Evolutionary conservation across 176 grass and related monocot genomes (phyloP).

Genomic region (Eremochloa ophiuroides): DNA sequence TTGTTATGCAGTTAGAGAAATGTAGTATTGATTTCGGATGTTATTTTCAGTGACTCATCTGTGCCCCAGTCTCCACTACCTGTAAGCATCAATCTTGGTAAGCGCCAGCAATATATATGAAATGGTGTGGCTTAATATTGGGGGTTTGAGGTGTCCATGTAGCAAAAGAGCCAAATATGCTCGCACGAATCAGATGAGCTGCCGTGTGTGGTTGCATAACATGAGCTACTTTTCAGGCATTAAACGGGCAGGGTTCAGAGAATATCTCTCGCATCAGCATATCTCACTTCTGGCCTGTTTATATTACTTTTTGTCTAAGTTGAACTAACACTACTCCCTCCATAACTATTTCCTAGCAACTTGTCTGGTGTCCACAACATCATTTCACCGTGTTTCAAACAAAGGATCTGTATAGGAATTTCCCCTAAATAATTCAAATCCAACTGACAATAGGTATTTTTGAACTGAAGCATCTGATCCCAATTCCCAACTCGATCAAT

Average conservation of each 20-base stretch:
- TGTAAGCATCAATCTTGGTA: conserved; percentile 1
- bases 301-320: not conserved
- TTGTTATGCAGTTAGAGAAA: not conserved
- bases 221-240: not conserved
- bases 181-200: not conserved
- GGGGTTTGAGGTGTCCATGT: conserved; percentile 7
- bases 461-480: not conserved
- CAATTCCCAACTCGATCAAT: not conserved
- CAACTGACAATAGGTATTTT: not conserved
- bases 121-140: not conserved
- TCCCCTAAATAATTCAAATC: not conserved
- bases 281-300: not conserved
- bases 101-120: not conserved
- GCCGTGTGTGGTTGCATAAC: not conserved
- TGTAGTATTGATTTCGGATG: not conserved
- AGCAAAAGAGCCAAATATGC: not conserved
- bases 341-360: not conserved
- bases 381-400: not conserved
- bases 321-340: not conserved
- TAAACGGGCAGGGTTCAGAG: not conserved
- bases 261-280: conserved; percentile 15
- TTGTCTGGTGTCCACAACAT: not conserved
- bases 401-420: not conserved
- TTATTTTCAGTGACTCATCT: conserved; percentile 31
- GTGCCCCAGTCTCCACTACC: conserved; percentile 12